Evolutionary conservation across 2,329 filamentous ascomycete genomes (phyloP).

Genomic region (Xylaria hypoxylon): DNA sequence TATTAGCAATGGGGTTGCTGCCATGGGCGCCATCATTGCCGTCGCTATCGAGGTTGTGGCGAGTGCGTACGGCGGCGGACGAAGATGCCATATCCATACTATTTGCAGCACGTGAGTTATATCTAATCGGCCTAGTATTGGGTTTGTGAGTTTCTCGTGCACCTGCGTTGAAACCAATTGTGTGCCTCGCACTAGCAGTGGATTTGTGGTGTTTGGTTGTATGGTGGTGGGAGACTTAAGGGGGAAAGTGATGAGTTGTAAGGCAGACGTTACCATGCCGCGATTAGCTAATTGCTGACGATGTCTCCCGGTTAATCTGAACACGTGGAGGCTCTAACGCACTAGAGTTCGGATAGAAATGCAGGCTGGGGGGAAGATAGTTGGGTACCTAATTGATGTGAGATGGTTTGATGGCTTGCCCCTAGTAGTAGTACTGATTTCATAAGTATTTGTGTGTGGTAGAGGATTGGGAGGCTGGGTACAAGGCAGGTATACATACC

Average conservation of each 20-base stretch:
- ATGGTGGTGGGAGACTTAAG: not conserved
- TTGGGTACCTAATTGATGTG: not conserved
- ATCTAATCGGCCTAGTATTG: not conserved
- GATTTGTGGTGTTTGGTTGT: not conserved
- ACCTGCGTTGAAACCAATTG: too few species aligned
- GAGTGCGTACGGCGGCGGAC: not conserved
- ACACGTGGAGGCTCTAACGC: not conserved
- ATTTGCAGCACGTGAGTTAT: not conserved
- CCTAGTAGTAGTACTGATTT: too few species aligned
- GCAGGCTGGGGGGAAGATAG: not conserved
- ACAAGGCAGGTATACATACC: not conserved
- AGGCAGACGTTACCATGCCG: not conserved
- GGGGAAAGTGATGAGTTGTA: not conserved
- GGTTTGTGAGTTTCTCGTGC: not conserved
- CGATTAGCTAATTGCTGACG: not conserved
- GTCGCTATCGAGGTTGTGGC: too few species aligned
- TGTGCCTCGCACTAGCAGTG: not conserved
- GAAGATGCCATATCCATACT: constrained; percentile 1
- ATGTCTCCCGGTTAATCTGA: not conserved
- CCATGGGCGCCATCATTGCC: not conserved
- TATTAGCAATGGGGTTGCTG: not conserved
- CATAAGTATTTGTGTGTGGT: too few species aligned
- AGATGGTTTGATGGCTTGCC: not conserved
- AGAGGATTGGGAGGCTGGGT: too few species aligned
- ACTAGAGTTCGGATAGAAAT: not conserved